These are phyloP conservation scores for Cardamine chenopodiifolia DNA, from an alignment of 345 rosid genomes.

Conservation along the genomic window DNA sequence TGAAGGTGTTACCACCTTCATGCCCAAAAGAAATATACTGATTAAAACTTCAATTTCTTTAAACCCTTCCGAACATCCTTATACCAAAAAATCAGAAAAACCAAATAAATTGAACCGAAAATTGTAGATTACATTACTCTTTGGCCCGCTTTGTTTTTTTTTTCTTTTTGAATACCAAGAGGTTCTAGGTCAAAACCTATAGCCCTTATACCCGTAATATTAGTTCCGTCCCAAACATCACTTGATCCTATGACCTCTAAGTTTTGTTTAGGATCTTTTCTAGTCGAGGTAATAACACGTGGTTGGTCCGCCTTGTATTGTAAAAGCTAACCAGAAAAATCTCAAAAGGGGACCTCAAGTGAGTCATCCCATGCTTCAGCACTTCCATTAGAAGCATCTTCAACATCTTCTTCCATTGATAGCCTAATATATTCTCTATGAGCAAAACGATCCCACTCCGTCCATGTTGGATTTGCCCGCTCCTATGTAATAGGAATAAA, in stretches of 20 bases:
- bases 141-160: too few species aligned
- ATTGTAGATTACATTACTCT: too few species aligned
- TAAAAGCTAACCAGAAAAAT: constrained; percentile 36
- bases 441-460: constrained; percentile 98
- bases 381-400: constrained; percentile 97
- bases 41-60: background rate
- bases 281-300: too few species aligned
- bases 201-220: too few species aligned
- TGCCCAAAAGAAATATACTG: background rate
- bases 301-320: background rate
- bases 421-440: constrained; percentile 97
- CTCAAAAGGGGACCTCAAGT: constrained; percentile 94
- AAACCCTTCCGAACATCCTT: background rate
- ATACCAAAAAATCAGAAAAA: background rate
- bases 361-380: constrained; percentile 99
- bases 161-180: too few species aligned
- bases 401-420: constrained; percentile 98
- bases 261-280: too few species aligned
- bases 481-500: constrained; percentile 52
- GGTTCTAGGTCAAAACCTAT: too few species aligned
- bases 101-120: background rate
- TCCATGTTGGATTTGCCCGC: constrained; percentile 93
- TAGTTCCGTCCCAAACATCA: too few species aligned
- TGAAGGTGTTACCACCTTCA: too few species aligned
- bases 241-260: too few species aligned